Conservation (phyloP, 768 basidiomycete species). For the Astraeus odoratus region DNA sequence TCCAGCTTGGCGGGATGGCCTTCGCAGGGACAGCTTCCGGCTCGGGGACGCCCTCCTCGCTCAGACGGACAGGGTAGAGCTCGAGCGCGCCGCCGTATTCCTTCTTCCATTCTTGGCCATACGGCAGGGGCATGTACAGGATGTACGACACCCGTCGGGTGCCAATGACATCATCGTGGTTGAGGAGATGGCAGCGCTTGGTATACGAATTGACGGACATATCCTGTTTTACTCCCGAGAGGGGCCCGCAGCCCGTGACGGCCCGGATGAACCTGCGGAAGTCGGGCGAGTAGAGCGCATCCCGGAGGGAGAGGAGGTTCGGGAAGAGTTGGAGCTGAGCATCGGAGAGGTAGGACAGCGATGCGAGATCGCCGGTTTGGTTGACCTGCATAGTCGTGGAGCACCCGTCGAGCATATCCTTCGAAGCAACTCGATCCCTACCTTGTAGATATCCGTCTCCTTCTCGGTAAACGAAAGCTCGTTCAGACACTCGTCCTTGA, state of each 20-base stretch:
- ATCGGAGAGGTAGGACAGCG: slow-evolving; percentile 77
- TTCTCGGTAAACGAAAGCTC: slow-evolving; percentile 85
- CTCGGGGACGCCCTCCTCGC: slow-evolving; percentile 55
- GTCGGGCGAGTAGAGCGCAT: slow-evolving; percentile 80
- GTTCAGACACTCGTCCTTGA: slow-evolving; percentile 76
- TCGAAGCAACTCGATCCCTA: slow-evolving; percentile 23
- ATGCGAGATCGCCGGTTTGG: slow-evolving; percentile 95
- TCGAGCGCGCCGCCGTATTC: slow-evolving; percentile 94
- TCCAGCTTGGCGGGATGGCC: slow-evolving; percentile 75
- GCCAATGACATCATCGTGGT: slow-evolving; percentile 98
- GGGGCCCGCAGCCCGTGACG: slow-evolving; percentile 88
- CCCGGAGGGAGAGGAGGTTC: slow-evolving; percentile 71
- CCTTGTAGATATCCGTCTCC: slow-evolving; percentile 98
- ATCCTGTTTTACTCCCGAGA: slow-evolving; percentile 89
- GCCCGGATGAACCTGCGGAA: slow-evolving; percentile 80
- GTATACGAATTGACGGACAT: slow-evolving; percentile 93
- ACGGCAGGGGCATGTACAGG: slow-evolving; percentile 86
- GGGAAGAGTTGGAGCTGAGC: slow-evolving; percentile 76
- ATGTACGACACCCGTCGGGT: slow-evolving; percentile 93
- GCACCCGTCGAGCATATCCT: no score
- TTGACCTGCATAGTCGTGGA: no score
- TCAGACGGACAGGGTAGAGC: slow-evolving; percentile 68
- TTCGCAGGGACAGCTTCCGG: slow-evolving; percentile 61
- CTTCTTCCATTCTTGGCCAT: slow-evolving; percentile 70
- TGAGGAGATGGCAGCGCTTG: slow-evolving; percentile 87